Conservation (phyloP, 805 yeast species). For the Hanseniaspora pseudoguilliermondii region DNA sequence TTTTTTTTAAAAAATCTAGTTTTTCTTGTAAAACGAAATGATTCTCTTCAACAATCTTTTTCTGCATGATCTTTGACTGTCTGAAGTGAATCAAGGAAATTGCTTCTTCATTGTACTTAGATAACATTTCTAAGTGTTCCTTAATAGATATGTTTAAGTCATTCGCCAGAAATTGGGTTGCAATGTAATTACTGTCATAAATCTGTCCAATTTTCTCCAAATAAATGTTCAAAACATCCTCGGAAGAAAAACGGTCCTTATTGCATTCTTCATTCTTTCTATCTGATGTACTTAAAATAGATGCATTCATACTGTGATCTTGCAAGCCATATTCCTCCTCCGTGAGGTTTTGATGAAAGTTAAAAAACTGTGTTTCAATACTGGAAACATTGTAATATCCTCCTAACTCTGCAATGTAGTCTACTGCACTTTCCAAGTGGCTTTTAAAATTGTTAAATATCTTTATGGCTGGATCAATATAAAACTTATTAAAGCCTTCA, state of each 20-base stretch:
- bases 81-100: constrained; percentile 45
- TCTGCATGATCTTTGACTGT: constrained; percentile 42
- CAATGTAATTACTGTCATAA: constrained; percentile 57
- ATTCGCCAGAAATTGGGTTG: constrained; percentile 31
- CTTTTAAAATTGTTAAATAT: constrained; percentile 15
- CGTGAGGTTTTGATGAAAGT: constrained; percentile 2
- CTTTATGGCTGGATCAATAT: not conserved
- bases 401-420: constrained; percentile 66
- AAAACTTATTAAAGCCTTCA: constrained; percentile 22
- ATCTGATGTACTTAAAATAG: not conserved
- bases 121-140: constrained; percentile 30
- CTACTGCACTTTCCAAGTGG: constrained; percentile 40
- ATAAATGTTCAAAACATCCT: constrained; percentile 42
- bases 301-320: constrained; percentile 36
- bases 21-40: constrained; percentile 24
- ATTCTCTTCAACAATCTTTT: constrained; percentile 31
- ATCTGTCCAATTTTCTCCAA: constrained; percentile 77
- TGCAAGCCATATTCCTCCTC: constrained; percentile 13
- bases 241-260: constrained; percentile 31
- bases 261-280: not conserved
- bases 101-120: constrained; percentile 26
- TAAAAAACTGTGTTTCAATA: constrained; percentile 30
- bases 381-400: constrained; percentile 51
- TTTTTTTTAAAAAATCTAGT: constrained; percentile 22
- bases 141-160: constrained; percentile 26